Conservation (phyloP, 495 filamentous ascomycete genomes). For the Halenospora varia region DNA sequence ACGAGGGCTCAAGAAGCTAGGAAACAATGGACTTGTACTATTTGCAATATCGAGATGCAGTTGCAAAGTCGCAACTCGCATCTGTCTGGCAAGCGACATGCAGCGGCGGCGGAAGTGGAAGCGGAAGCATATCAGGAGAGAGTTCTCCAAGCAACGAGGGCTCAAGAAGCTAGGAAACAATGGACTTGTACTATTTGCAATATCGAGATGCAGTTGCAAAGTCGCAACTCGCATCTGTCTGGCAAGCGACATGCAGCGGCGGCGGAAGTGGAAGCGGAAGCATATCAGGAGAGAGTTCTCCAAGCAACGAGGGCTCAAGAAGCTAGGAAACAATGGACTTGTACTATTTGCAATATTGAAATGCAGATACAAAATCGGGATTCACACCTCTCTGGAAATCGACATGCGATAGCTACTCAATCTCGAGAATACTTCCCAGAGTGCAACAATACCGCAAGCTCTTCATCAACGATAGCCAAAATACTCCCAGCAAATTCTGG, state of each 20-base stretch:
- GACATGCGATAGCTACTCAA: slow-evolving; percentile 1
- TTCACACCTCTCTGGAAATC: slow-evolving; percentile 4
- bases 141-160: neutral
- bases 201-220: neutral
- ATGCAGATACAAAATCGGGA: neutral
- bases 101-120: too few relatives aligned
- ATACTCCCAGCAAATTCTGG: neutral
- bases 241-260: slow-evolving; percentile 6
- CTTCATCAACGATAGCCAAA: neutral
- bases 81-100: slow-evolving; percentile 7
- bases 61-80: neutral
- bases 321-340: neutral
- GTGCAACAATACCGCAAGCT: neutral
- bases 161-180: neutral
- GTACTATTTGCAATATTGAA: slow-evolving; percentile 3
- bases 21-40: slow-evolving; percentile 1
- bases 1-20: neutral
- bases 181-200: slow-evolving; percentile 6
- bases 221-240: neutral
- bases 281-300: slow-evolving; percentile 1
- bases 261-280: too few relatives aligned
- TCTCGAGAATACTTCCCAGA: neutral
- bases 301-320: neutral
- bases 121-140: neutral
- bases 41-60: neutral